Evolutionary conservation across 2,329 filamentous ascomycete species (phyloP).

Genomic region (Xylariales sp.): DNA sequence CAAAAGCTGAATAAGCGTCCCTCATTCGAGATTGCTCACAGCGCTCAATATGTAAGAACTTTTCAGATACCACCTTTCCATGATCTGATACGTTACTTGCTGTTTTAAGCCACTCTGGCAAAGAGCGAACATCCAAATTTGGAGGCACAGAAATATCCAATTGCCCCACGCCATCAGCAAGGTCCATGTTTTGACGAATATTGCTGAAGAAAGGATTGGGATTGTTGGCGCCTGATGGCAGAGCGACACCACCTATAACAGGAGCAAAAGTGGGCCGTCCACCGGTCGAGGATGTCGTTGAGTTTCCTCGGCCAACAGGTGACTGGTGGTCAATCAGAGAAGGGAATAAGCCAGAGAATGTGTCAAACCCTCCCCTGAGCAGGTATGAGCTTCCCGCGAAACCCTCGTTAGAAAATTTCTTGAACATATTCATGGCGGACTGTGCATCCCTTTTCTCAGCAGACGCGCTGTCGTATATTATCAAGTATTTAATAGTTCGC

Average conservation of each 20-base stretch:
- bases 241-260: slow-evolving; percentile 83
- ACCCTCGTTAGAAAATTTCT: slow-evolving; percentile 85
- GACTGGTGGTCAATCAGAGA: slow-evolving; percentile 54
- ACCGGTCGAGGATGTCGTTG: slow-evolving; percentile 40
- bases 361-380: slow-evolving; percentile 75
- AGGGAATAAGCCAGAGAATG: slow-evolving; percentile 66
- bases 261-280: slow-evolving; percentile 52
- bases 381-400: slow-evolving; percentile 72
- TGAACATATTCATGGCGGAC: slow-evolving; percentile 80
- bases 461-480: slow-evolving; percentile 83
- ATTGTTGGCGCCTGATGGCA: slow-evolving; percentile 65
- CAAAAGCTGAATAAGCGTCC: slow-evolving; percentile 58
- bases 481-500: slow-evolving; percentile 68
- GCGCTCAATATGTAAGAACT: slow-evolving; percentile 79
- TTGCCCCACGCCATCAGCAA: slow-evolving; percentile 89
- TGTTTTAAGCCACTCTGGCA: slow-evolving; percentile 75
- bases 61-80: slow-evolving; percentile 76
- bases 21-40: slow-evolving; percentile 91
- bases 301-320: slow-evolving; percentile 46
- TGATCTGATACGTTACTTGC: slow-evolving; percentile 65
- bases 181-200: slow-evolving; percentile 93
- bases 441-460: slow-evolving; percentile 74
- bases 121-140: slow-evolving; percentile 40
- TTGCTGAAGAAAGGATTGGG: slow-evolving; percentile 92
- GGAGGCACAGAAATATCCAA: slow-evolving; percentile 50